phyloP scores from a whole-genome alignment of 805 yeast genomes.

The Debaryomyces hansenii region DNA sequence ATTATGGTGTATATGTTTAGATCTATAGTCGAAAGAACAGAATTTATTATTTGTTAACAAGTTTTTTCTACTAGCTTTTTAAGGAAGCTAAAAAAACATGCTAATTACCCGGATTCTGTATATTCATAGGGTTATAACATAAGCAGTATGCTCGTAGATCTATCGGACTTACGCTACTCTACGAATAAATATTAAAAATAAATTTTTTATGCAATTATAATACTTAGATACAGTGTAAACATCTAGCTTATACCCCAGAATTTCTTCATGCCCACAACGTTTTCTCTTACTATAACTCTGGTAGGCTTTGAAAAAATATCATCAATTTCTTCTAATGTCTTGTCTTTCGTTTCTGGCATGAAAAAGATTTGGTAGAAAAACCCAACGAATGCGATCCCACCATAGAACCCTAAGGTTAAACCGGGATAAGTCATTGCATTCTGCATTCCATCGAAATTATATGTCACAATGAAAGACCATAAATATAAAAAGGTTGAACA shows the following conservation, averaged over 20 bases:
- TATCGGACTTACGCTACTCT: no score
- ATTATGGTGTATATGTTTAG: no score
- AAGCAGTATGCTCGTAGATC: no score
- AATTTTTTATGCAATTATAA: no score
- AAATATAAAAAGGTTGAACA: constrained; percentile 55
- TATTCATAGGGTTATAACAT: no score
- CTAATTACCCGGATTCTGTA: neutral
- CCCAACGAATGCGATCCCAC: constrained; percentile 63
- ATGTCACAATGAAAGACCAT: constrained; percentile 65
- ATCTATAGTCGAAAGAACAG: constrained; percentile 8
- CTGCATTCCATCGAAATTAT: constrained; percentile 60
- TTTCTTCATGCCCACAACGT: constrained; percentile 29
- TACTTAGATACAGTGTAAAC: no score
- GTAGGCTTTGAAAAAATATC: constrained; percentile 56
- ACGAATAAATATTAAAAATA: no score
- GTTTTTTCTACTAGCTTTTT: constrained; percentile 7
- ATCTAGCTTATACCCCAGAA: constrained; percentile 3
- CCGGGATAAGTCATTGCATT: constrained; percentile 61
- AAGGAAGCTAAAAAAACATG: neutral
- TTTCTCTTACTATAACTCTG: constrained; percentile 31
- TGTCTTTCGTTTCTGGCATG: constrained; percentile 73
- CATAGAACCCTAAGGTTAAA: constrained; percentile 63
- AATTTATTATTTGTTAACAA: neutral
- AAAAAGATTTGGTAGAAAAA: constrained; percentile 52
- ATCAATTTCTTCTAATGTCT: constrained; percentile 72